A percentile compares a stretch with the other conserved stretches of the same genome.
Conservation (phyloP, 208 protist genomes). For the Acanthamoeba polyphaga region DNA sequence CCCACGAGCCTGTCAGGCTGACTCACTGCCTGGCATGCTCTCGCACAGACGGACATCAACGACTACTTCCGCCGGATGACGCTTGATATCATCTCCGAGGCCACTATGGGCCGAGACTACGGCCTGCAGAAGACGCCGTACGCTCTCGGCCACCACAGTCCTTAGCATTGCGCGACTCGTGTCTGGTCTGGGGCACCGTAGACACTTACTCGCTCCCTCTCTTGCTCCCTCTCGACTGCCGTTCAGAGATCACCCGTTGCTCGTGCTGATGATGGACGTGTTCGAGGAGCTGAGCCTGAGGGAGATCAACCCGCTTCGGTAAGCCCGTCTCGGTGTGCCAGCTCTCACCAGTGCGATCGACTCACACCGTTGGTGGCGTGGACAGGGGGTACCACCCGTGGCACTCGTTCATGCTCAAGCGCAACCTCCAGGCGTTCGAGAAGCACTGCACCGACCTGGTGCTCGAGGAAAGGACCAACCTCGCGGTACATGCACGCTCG, state of each 20-base stretch:
- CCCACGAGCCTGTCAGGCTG: too few relatives aligned
- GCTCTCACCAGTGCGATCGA: too few relatives aligned
- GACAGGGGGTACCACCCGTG: neutral
- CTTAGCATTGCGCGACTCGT: neutral
- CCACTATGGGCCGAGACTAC: slow-evolving; percentile 29
- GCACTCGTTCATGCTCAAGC: neutral
- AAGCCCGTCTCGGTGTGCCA: neutral
- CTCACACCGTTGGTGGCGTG: too few relatives aligned
- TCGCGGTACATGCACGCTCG: neutral
- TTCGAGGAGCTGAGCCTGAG: slow-evolving; percentile 49
- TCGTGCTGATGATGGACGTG: slow-evolving; percentile 41
- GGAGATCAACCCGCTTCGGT: slow-evolving; percentile 72
- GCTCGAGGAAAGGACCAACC: neutral
- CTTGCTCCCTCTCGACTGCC: neutral
- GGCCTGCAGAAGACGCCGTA: slow-evolving; percentile 30
- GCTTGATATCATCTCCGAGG: slow-evolving; percentile 67
- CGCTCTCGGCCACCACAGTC: too few relatives aligned
- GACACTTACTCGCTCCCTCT: neutral
- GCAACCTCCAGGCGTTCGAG: slow-evolving; percentile 36
- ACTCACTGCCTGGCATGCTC: neutral
- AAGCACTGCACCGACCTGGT: slow-evolving; percentile 57
- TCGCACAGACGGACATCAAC: slow-evolving; percentile 52
- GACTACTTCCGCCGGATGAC: slow-evolving; percentile 46
- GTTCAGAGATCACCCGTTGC: slow-evolving; percentile 37
- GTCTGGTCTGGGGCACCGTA: neutral